A percentile compares a stretch with the other conserved stretches of the same genome.
phyloP scores from a whole-genome alignment of 805 yeast genomes.

The Hanseniaspora lachancei region DNA sequence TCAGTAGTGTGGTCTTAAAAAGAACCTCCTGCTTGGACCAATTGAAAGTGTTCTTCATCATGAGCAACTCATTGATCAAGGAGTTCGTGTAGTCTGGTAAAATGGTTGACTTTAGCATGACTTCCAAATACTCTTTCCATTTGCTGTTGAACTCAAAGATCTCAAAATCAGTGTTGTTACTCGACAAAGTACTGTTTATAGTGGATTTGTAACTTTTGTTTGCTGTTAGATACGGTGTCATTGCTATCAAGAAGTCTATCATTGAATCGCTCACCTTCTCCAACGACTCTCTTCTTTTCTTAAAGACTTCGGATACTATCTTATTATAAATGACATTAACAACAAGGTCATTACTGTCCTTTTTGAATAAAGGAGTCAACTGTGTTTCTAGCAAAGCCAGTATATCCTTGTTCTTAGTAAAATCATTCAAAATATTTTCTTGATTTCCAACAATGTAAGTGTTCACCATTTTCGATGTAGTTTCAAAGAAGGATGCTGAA shows the following conservation, averaged over 20 bases:
- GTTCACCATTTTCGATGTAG: not conserved
- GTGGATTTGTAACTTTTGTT: not conserved
- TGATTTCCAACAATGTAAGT: not conserved
- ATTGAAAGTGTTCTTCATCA: slow-evolving; percentile 2
- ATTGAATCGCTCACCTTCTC: not conserved
- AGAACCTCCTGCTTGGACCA: slow-evolving; percentile 11
- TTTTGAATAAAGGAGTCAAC: not conserved
- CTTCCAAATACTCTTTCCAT: not conserved
- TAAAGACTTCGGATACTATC: not conserved
- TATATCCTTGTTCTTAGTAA: not conserved
- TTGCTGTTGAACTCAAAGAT: not conserved
- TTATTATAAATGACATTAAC: not conserved
- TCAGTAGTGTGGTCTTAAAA: not conserved
- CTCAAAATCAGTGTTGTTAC: not conserved
- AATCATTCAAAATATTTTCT: not conserved
- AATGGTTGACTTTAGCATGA: not conserved
- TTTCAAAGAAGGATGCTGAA: not conserved
- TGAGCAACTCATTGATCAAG: not conserved
- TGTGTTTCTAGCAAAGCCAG: not conserved
- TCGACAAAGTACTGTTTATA: not conserved
- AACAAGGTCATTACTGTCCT: slow-evolving; percentile 1
- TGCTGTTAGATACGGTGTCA: not conserved
- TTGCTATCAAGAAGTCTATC: not conserved
- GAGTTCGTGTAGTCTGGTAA: not conserved
- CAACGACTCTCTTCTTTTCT: not conserved